Conservation (phyloP, 2,329 filamentous ascomycete species). For the Neoscytalidium dimidiatum region DNA sequence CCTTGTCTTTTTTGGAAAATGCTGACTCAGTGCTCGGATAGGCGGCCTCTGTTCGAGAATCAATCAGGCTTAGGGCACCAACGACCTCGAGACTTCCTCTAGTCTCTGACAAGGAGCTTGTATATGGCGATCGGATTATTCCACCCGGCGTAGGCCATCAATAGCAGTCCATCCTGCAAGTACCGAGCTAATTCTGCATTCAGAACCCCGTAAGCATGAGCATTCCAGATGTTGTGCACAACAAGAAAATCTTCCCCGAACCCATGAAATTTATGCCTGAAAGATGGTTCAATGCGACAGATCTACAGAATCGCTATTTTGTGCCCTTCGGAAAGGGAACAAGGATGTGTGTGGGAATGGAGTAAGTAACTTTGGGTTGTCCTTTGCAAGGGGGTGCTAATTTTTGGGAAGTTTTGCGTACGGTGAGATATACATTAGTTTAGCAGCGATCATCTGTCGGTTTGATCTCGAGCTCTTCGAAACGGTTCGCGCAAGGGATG, state of each 20-base stretch:
- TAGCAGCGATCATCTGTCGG: conserved; percentile 20
- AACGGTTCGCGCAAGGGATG: conserved; percentile 23
- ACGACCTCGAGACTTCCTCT: conserved; percentile 22
- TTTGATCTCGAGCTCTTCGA: conserved; percentile 19
- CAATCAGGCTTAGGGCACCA: conserved; percentile 18
- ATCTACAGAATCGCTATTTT: conserved; percentile 23
- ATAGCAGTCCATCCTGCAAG: neutral
- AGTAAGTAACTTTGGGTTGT: conserved; percentile 20
- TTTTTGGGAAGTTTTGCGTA: conserved; percentile 19
- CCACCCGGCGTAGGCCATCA: conserved; percentile 15
- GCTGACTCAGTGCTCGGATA: neutral
- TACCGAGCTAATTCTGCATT: conserved; percentile 20
- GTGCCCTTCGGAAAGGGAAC: conserved; percentile 24
- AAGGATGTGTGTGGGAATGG: conserved; percentile 25
- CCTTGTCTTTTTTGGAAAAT: no score
- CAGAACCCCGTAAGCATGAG: neutral
- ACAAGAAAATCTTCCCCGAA: conserved; percentile 22
- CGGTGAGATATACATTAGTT: conserved; percentile 23
- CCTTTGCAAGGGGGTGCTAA: no score
- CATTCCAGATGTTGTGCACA: conserved; percentile 19
- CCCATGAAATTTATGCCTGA: conserved; percentile 22
- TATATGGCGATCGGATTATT: conserved; percentile 20
- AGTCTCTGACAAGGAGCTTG: conserved; percentile 14
- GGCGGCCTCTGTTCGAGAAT: conserved; percentile 19
- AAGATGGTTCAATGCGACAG: conserved; percentile 20